Conservation (phyloP, 2,329 filamentous ascomycete genomes). For the Xylaria sp. region DNA sequence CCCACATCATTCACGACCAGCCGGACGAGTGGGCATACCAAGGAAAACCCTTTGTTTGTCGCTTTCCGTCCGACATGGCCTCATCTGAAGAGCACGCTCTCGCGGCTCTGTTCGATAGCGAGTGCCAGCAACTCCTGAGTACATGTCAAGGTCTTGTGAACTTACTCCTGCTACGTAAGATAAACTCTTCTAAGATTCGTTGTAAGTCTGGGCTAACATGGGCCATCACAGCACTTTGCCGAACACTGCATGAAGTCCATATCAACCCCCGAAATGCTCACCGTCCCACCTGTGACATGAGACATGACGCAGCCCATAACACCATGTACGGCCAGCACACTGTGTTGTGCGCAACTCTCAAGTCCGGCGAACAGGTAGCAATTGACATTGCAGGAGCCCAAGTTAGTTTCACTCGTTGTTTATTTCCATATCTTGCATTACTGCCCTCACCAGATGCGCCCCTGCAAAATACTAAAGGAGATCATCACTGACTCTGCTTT, state of each 20-base stretch:
- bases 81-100: slow-evolving; percentile 26
- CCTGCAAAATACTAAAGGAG: neutral
- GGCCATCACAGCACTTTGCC: slow-evolving; percentile 17
- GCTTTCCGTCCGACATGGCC: slow-evolving; percentile 14
- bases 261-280: slow-evolving; percentile 20
- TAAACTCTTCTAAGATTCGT: neutral
- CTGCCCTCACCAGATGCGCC: neutral
- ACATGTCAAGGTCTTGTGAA: slow-evolving; percentile 16
- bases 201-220: slow-evolving; percentile 10
- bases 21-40: slow-evolving; percentile 7
- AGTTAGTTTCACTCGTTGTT: slow-evolving; percentile 17
- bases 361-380: slow-evolving; percentile 27
- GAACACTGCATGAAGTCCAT: slow-evolving; percentile 19
- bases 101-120: slow-evolving; percentile 15
- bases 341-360: slow-evolving; percentile 24
- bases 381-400: slow-evolving; percentile 27
- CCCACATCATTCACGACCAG: neutral
- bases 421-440: neutral
- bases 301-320: neutral
- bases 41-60: slow-evolving; percentile 18
- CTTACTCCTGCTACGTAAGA: slow-evolving; percentile 24
- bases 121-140: slow-evolving; percentile 15
- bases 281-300: slow-evolving; percentile 24
- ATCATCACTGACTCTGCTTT: slow-evolving; percentile 9
- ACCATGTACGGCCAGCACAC: slow-evolving; percentile 16